Base-by-base conservation (phyloP, 2,329 filamentous ascomycete species). In the Colletotrichum zoysiae region DNA sequence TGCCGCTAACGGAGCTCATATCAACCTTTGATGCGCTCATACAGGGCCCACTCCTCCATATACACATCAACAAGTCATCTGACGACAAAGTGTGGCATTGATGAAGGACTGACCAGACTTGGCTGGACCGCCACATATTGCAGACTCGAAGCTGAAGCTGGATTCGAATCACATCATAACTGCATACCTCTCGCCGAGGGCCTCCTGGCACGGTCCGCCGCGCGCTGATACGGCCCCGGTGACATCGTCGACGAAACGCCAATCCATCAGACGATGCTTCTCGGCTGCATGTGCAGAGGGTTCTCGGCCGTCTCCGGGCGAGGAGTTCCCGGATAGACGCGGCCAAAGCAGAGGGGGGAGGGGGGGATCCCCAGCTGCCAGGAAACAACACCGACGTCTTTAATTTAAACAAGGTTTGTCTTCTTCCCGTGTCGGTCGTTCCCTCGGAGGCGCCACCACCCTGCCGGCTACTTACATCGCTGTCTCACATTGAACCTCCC, bases 211-310 rank as follows among this genome's bases (percentile, higher is more conserved):
- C 40, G 23, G 40, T 18, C 59, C 59, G n/a, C 30, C 33, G 14
- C 44, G 50, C 33, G 33, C 26, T 63, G 58, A 71, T 63, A 71
- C 68, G 35, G n/a, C 57, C n/a, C 57, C 50, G 46, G 68, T 46
- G 63, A 42, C 58, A 48, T 38, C 9, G 20, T 56, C 20, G 53
- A 23, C 55, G 42, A 30, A 40, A 42, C 55, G 51, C 11, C 46
- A n/a, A 18, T 9, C 67, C 38, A 58, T 71, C 64, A 59, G 69
- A 71, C 38, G 69, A 63, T n/a, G 44, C 35, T 38, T 51, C 33
- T 58, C 64, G 58, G 64, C 67, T n/a, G 33, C 68, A 57, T 51
- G 57, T 40, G 50, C 48, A 23, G 1, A 33, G 16, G 18, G 53
- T 20, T 40, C 26, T 12, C 50, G 23, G 62, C 46, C 46, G 59